Evolutionary conservation across 2,329 filamentous ascomycete genomes (phyloP), one percentile per base, ranked within the genome.

Genomic region (Geosmithia flava): DNA sequence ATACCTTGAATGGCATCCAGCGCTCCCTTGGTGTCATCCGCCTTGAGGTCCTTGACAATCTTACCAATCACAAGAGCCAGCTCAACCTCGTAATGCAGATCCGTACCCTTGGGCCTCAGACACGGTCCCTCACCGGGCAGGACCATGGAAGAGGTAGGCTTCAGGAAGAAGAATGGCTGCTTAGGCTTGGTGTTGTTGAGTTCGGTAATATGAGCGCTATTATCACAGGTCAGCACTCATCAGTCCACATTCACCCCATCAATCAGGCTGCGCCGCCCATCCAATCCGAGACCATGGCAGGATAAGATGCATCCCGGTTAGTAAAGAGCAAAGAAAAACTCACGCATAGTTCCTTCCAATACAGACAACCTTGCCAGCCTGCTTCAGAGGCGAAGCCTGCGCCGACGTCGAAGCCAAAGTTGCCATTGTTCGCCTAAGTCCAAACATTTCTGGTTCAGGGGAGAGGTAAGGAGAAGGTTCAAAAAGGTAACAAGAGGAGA

Each of bases 81-180:
- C 71, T 98, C 93, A 51, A 98, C 84, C 70, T 98, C 93, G 69
- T 90, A 95, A 70, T 96, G 91, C 60, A 96, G 74, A 57, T 82
- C 84, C 41, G 94, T 83, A 53, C 91, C 91, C 58, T 75, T 78
- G 42, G 93, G 93, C 43, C 85, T 80, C 56, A 95, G 75, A 45
- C 95, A 81, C 3, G 90, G 83, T 1, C 90, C 90, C 49, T 81
- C 77, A 27, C 80, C 78, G 0, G 88, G 88, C 20, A 85, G 75
- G 3, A 97, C 77, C 56, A 98, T 87, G 3, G 89, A 87, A 41
- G 85, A 87, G 1, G 90, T 71, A 2, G 93, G 93, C 75, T 98
- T 98, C 57, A 97, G 79, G 76, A 98, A 98, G 81, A 96, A 98
- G 71, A 98, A 97, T 23, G 93, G 93, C 68, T 96, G 89, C 66